Conservation (phyloP, 257 asterid species). For the Solanum dulcamara region DNA sequence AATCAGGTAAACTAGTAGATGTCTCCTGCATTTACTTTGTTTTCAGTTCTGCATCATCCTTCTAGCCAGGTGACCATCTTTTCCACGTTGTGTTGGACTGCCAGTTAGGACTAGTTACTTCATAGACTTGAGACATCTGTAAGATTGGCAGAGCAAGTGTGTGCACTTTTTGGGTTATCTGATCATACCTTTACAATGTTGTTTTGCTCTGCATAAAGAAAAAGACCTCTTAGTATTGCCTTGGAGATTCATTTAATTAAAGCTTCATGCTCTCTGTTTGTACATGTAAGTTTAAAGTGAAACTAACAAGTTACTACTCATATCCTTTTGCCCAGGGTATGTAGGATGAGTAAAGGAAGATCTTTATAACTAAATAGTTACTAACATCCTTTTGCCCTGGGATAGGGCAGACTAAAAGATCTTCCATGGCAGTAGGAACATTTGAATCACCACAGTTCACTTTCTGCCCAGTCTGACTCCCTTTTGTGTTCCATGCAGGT, state of each 20-base stretch:
- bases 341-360: not conserved
- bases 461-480: not conserved
- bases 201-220: not conserved
- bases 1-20: constrained; percentile 46
- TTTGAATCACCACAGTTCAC: not conserved
- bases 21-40: not conserved
- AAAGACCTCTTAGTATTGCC: not conserved
- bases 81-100: not conserved
- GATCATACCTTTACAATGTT: not conserved
- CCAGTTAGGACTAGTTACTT: not conserved
- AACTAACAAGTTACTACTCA: not conserved
- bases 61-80: not conserved
- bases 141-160: not conserved
- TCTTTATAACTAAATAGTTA: not conserved
- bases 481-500: constrained; percentile 33
- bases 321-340: not conserved
- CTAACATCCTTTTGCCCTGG: not conserved
- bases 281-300: not conserved
- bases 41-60: not conserved
- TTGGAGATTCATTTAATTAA: not conserved
- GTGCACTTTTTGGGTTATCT: not conserved
- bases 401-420: not conserved
- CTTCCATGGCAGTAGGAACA: not conserved
- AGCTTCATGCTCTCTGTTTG: not conserved
- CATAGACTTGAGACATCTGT: not conserved